Percentiles rank a stretch among this genome's conserved stretches.
These are phyloP conservation scores for Lizonia empirigonia DNA, from an alignment of 2,329 filamentous ascomycete species.

Conservation along the genomic window DNA sequence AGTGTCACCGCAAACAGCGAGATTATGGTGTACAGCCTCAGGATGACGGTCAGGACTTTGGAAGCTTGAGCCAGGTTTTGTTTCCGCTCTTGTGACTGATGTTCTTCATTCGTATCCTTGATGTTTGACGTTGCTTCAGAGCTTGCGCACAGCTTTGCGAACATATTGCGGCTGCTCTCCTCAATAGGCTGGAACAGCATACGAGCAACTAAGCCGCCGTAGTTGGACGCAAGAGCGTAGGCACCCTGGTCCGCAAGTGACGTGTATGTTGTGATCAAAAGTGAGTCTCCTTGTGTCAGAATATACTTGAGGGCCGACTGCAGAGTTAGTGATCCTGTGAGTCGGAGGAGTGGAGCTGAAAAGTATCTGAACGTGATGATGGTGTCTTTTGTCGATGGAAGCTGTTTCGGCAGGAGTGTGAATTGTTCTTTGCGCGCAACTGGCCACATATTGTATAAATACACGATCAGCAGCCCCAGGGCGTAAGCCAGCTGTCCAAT, in stretches of 20 bases:
- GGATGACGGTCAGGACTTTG: constrained; percentile 65
- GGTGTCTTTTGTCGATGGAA: constrained; percentile 46
- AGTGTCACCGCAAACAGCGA: constrained; percentile 71
- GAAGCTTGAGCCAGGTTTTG: constrained; percentile 47
- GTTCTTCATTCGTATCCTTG: neutral
- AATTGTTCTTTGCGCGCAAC: constrained; percentile 67
- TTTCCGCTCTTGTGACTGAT: constrained; percentile 24
- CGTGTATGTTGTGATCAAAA: constrained; percentile 81
- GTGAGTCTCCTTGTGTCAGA: constrained; percentile 90
- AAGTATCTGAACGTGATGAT: constrained; percentile 54
- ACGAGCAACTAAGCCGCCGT: constrained; percentile 82
- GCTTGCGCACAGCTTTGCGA: constrained; percentile 74
- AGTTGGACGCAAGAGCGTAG: constrained; percentile 93
- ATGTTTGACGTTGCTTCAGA: constrained; percentile 18
- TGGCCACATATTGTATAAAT: constrained; percentile 65
- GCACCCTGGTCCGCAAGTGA: constrained; percentile 82
- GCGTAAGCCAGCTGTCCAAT: constrained; percentile 84
- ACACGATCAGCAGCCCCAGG: constrained; percentile 69
- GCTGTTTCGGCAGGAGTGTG: constrained; percentile 64
- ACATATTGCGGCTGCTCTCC: constrained; percentile 88
- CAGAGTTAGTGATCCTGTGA: constrained; percentile 81
- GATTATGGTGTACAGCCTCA: constrained; percentile 76
- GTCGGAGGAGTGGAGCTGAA: constrained; percentile 69
- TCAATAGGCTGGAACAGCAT: constrained; percentile 94
- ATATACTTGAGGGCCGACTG: constrained; percentile 92